Base-by-base conservation (phyloP, 1,139 yeast genomes). In the Lodderomyces parapsilosis region DNA sequence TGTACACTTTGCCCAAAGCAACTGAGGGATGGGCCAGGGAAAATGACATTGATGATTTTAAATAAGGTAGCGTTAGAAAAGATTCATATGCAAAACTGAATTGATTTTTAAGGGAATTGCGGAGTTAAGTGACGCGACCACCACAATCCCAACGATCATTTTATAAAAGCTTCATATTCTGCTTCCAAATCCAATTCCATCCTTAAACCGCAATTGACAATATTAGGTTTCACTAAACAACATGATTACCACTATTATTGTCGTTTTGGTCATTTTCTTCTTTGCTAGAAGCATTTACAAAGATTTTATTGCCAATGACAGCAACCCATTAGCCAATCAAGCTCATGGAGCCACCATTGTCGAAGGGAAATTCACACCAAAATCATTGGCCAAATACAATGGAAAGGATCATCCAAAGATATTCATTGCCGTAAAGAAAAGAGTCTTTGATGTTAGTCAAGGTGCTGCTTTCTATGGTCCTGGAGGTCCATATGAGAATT, bases 401-500 rank as follows among this genome's bases (percentile, higher is more conserved):
- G 98, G 99, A 1, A 78, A 69, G 38, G 90, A 86, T 51, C 83
- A 81, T 48, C 83, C 85, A 41, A 81, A 80, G 54, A 90, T 94
- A 31, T 83, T 85, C 58, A 80, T 93, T 54, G 96, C 89, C 0
- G 89, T 93, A 13, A 80, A 76, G 54, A 96, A 96, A 2, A 82
- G 78, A 37, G 96, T 93, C 4, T 93, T 79, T 59, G 96, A 93
- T 59, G 96, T 90, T 20, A 71, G 88, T 9, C 72, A 75, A 19
- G 96, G 96, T 0, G 80, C 90, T 49, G 76, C 81, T 41, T 93
- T 93, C 60, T 93, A 94, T 59, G 99, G 99, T 0, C 99, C 99
- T 3, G 90, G 94, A 18, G 97, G 98, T 0, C 96, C 98, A 0
- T 93, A 93, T 63, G 84, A 86, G 45, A 90, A 89, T 59, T 93